Evolutionary conservation across 208 protist genomes (phyloP).

Genomic region (Phytomonas serpens): DNA sequence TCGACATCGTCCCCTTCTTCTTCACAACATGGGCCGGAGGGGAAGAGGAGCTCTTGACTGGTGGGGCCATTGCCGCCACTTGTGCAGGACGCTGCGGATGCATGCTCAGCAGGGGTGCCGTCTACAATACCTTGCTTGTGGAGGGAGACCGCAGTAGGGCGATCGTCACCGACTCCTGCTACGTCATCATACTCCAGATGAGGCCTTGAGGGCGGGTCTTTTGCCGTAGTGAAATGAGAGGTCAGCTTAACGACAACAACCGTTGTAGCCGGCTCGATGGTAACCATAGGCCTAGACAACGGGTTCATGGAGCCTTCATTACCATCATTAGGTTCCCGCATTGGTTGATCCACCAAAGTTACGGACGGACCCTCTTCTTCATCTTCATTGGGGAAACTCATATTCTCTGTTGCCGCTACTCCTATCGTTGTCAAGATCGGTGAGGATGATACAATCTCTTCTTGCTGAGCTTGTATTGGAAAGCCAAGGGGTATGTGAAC

Average conservation of each 20-base stretch:
- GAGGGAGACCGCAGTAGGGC: neutral
- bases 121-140: neutral
- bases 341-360: neutral
- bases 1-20: conserved; percentile 16
- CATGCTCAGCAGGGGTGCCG: neutral
- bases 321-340: neutral
- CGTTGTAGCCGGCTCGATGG: neutral
- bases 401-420: neutral
- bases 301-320: neutral
- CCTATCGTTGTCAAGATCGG: neutral
- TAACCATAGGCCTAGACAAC: neutral
- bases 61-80: neutral
- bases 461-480: neutral
- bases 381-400: neutral
- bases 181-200: neutral
- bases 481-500: neutral
- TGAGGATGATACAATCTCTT: neutral
- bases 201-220: neutral
- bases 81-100: neutral
- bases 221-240: neutral
- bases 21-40: neutral
- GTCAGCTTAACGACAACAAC: neutral
- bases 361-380: neutral
- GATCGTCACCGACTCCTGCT: neutral
- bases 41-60: neutral